phyloP scores from a whole-genome alignment of 2,329 filamentous ascomycete genomes.

The Sphaceloma murrayae region DNA sequence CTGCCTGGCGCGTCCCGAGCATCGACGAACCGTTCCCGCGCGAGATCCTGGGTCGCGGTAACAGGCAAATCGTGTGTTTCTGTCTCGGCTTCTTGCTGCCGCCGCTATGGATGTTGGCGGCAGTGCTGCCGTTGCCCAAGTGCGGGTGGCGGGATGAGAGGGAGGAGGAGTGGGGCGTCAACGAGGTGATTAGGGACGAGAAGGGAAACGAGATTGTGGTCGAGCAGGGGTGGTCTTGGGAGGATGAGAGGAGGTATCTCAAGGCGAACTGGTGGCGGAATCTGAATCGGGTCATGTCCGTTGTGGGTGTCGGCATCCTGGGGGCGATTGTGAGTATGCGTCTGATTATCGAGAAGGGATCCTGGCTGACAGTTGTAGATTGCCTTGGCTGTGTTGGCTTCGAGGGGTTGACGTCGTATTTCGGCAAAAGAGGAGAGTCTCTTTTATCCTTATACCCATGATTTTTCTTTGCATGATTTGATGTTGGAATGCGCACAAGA shows the following conservation, averaged over 20 bases:
- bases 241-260: constrained; percentile 26
- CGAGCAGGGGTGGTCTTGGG: constrained; percentile 21
- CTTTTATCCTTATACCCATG: constrained; percentile 3
- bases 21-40: constrained; percentile 29
- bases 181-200: constrained; percentile 9
- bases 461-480: constrained; percentile 1
- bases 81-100: constrained; percentile 30
- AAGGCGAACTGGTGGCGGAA: constrained; percentile 32
- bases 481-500: constrained; percentile 1
- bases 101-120: constrained; percentile 29
- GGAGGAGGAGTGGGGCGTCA: constrained; percentile 21
- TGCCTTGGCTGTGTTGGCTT: constrained; percentile 29
- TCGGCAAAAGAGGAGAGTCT: background rate
- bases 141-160: constrained; percentile 21
- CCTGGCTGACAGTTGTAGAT: no score
- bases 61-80: constrained; percentile 30
- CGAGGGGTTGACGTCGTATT: constrained; percentile 5
- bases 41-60: constrained; percentile 26
- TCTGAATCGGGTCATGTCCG: constrained; percentile 31
- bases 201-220: background rate
- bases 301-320: constrained; percentile 29
- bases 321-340: constrained; percentile 28
- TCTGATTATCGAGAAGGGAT: background rate
- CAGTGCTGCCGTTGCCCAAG: constrained; percentile 28
- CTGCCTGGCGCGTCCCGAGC: constrained; percentile 28